Conservation (phyloP, 2,329 filamentous ascomycete genomes). For the Fusarium anguioides region DNA sequence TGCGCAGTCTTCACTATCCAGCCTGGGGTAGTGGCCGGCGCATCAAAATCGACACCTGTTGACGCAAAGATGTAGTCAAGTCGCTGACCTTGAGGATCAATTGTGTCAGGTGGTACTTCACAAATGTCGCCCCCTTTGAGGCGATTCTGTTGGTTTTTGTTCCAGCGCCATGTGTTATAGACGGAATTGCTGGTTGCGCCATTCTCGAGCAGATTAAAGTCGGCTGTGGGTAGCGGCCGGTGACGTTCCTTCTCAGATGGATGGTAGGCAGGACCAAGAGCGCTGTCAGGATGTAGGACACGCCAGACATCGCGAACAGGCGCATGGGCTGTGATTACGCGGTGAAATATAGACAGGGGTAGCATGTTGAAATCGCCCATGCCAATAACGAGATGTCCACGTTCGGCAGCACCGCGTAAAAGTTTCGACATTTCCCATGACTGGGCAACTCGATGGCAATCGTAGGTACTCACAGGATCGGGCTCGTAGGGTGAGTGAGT, state of each 20-base stretch:
- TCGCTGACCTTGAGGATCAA: conserved; percentile 82
- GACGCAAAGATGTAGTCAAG: conserved; percentile 95
- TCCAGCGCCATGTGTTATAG: conserved; percentile 95
- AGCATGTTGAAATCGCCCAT: conserved; percentile 97
- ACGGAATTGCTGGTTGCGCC: conserved; percentile 88
- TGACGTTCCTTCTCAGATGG: conserved; percentile 73
- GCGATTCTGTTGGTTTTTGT: conserved; percentile 73
- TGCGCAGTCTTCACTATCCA: conserved; percentile 79
- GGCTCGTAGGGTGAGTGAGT: conserved; percentile 88
- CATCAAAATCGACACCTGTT: conserved; percentile 56
- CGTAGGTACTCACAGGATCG: conserved; percentile 83
- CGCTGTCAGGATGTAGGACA: conserved; percentile 83
- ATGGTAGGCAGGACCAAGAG: conserved; percentile 78
- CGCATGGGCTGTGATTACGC: conserved; percentile 81
- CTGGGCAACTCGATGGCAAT: conserved; percentile 90
- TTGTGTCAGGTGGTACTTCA: conserved; percentile 69
- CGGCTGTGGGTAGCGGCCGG: conserved; percentile 76
- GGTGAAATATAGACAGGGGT: conserved; percentile 86
- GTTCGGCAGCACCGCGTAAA: conserved; percentile 81
- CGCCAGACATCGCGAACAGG: conserved; percentile 88
- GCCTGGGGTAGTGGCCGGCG: conserved; percentile 45
- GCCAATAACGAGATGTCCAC: conserved; percentile 85
- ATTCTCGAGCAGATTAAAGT: conserved; percentile 82
- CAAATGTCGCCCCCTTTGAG: conserved; percentile 69
- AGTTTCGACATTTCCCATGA: conserved; percentile 95